phyloP scores from a whole-genome alignment of 805 yeast species.

The Schwanniomyces sp. region DNA sequence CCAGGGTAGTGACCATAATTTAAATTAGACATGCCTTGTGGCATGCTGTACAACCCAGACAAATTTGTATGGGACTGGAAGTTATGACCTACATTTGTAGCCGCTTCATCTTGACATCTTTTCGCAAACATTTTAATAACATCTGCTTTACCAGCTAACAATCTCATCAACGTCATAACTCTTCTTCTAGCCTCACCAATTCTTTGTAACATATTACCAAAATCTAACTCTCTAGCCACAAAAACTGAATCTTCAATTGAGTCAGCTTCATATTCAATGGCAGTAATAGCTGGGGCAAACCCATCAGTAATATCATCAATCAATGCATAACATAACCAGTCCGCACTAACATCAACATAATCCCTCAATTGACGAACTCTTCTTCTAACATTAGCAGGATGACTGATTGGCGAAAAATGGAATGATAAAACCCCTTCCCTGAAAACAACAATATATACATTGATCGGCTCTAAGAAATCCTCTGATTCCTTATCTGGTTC shows the following conservation, averaged over 20 bases:
- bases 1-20: conserved; percentile 33
- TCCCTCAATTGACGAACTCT: conserved; percentile 79
- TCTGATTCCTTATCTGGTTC: conserved; percentile 81
- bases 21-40: conserved; percentile 7
- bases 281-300: conserved; percentile 77
- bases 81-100: conserved; percentile 5
- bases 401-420: conserved; percentile 59
- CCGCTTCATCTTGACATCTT: conserved; percentile 78
- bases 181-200: conserved; percentile 89
- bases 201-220: conserved; percentile 70
- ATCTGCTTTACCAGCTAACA: conserved; percentile 91
- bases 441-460: conserved; percentile 67
- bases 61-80: conserved; percentile 14
- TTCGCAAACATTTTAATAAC: conserved; percentile 95
- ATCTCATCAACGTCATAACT: conserved; percentile 89
- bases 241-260: conserved; percentile 85
- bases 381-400: conserved; percentile 71
- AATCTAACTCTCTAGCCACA: conserved; percentile 71
- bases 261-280: conserved; percentile 78
- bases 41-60: conserved; percentile 10
- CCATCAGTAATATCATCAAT: conserved; percentile 86
- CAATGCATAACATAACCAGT: conserved; percentile 80
- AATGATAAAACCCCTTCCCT: conserved; percentile 58
- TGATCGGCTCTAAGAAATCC: conserved; percentile 79
- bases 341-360: conserved; percentile 74